A percentile compares a stretch with the other conserved stretches of the same genome.
These are phyloP conservation scores for Coemansia sp. DNA, from an alignment of 192 early-diverging fungal species.

Conservation along the genomic window DNA sequence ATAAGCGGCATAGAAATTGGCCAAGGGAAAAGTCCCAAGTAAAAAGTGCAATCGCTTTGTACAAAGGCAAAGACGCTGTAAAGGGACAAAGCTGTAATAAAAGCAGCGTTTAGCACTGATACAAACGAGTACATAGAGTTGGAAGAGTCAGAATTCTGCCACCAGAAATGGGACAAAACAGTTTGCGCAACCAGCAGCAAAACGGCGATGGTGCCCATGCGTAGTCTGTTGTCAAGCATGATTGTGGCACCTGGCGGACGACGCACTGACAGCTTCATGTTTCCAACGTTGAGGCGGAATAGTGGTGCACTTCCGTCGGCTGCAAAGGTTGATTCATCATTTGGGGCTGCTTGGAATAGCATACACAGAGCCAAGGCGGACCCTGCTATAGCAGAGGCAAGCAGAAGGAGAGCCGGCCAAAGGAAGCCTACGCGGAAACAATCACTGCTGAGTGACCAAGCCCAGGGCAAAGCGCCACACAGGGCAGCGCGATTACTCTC, in stretches of 20 bases:
- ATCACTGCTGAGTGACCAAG: not conserved
- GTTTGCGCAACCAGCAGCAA: slow-evolving; percentile 9
- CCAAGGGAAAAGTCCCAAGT: slow-evolving; percentile 28
- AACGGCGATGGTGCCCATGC: not conserved
- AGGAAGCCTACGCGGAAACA: slow-evolving; percentile 14
- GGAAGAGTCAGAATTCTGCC: not conserved
- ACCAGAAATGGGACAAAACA: slow-evolving; percentile 2
- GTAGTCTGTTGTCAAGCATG: slow-evolving; percentile 27
- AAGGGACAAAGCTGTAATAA: not conserved
- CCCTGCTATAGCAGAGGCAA: slow-evolving; percentile 1
- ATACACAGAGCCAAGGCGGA: not conserved
- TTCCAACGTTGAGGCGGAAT: not conserved
- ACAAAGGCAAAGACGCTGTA: not conserved
- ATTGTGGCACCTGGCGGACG: slow-evolving; percentile 19
- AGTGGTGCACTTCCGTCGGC: not conserved
- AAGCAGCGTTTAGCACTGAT: not conserved
- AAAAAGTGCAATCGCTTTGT: slow-evolving; percentile 3
- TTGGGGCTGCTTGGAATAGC: not conserved
- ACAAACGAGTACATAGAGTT: not conserved
- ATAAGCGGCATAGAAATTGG: slow-evolving; percentile 6
- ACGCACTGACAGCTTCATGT: slow-evolving; percentile 17
- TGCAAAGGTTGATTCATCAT: not conserved
- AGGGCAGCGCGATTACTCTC: not conserved
- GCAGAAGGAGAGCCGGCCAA: slow-evolving; percentile 24
- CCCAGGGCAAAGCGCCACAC: not conserved